Base-by-base conservation (phyloP, 805 yeast genomes). In the Hanseniaspora lachancei region DNA sequence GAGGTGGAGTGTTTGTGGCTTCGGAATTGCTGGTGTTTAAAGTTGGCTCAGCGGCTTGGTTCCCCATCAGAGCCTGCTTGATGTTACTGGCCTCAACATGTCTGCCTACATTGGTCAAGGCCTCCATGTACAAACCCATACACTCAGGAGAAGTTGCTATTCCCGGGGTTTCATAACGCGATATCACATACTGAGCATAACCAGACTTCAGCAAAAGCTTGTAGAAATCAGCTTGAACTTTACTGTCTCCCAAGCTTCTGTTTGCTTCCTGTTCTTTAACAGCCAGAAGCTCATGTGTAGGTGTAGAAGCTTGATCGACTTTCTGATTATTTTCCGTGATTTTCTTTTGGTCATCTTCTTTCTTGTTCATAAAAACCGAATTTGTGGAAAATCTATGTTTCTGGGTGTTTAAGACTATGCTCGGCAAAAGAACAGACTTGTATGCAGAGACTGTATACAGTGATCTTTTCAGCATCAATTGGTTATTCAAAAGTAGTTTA, bases 161-260 rank as follows among this genome's bases (percentile, higher is more conserved):
- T n/a, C 96, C 96, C 0, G 93, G 85, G 9, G 95, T 85, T 68
- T 95, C 97, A 67, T 79, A 95, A 58, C 99, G 78, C 57, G 93
- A 84, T n/a, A 91, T 88, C 7, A 93, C 96, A 55, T 91, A 83
- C 63, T 89, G 95, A n/a, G 98, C 97, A 66, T 88, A 93, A 70
- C 86, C 86, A 55, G 91, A 77, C 57, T 78, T 78, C 60, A 93
- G 68, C 49, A 93, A 73, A 15, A 80, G 75, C 59, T 78, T 77
- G 72, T 93, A 93, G 64, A 93, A 91, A 56, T 79, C 82, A 1
- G 95, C 89, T 70, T 93, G 99, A 6, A 78, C 73, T 4, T 66
- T 70, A 1, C 97, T 77, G 67, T 86, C 84, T 49, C 74, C 69
- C 47, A 86, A 69, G 57, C 85, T 82, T 58, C 77, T 72, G 69